A percentile compares a stretch with the other conserved stretches of the same genome.
Evolutionary conservation across 2,329 filamentous ascomycete genomes (phyloP).

Genomic region (Chaetomiaceae sp.): DNA sequence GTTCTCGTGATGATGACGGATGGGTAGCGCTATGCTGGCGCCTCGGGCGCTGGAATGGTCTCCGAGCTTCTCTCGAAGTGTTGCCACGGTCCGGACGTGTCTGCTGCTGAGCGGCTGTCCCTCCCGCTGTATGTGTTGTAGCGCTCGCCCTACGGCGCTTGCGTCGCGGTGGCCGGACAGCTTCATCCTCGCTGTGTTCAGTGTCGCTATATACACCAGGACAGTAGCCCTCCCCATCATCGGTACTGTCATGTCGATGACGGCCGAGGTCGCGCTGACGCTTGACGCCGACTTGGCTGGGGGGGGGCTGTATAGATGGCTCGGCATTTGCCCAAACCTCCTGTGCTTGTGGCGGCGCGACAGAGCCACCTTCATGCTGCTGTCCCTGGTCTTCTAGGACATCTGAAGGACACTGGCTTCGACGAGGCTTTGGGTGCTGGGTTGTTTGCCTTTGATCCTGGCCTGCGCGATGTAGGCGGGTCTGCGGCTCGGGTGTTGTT

Average conservation of each 20-base stretch:
- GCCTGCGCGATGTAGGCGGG: constrained; percentile 1
- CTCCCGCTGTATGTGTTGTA: constrained; percentile 7
- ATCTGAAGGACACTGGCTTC: neutral
- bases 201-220: constrained; percentile 11
- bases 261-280: neutral
- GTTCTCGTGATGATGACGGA: too few relatives aligned
- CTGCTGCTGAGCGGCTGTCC: neutral
- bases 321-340: too few relatives aligned
- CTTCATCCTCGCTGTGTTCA: constrained; percentile 11
- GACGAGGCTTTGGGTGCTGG: neutral
- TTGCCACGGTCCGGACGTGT: too few relatives aligned
- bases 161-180: constrained; percentile 12
- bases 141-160: constrained; percentile 16
- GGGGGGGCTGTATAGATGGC: neutral
- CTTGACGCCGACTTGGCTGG: neutral
- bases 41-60: too few relatives aligned
- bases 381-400: neutral
- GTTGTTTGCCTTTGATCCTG: neutral
- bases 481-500: neutral
- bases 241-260: constrained; percentile 1
- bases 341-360: neutral
- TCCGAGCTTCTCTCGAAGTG: too few relatives aligned
- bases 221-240: constrained; percentile 9
- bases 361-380: neutral
- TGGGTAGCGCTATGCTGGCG: too few relatives aligned